Base-by-base conservation (phyloP, 1,284 basidiomycete genomes). In the Irpex rosettiformis region DNA sequence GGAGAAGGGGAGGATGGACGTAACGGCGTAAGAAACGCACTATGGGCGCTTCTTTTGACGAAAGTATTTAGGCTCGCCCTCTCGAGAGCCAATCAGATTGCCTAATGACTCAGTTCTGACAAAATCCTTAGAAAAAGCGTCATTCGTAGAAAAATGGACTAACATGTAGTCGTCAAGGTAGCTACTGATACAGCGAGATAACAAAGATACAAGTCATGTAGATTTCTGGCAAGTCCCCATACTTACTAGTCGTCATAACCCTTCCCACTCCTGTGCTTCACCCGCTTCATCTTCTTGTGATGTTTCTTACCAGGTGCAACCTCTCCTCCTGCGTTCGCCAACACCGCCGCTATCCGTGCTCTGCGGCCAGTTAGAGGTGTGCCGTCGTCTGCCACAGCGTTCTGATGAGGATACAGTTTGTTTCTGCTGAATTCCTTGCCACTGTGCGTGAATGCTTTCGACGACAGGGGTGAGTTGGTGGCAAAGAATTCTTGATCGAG, bases 401-500 rank as follows among this genome's bases (percentile, higher is more conserved):
- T 88, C 71, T 96, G 93, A 72, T 96, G 92, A 4, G 93, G 90
- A 70, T 89, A 94, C 56, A 84, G 65, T 53, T 72, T 83, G 22
- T 79, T 71, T 58, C 93, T 80, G 1, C 85, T 79, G 68, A 88
- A 91, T 24, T 80, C 78, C 55, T 81, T 76, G 2, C 85, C 88
- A 58, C 81, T 77, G 65, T 86, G 82, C 16, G 89, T 73, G 61
- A 88, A 85, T 0, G 91, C 84, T 52, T 84, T 77, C 2, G 85
- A 70, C 1, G 85, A 79, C 28, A 88, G 73, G 1, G 73, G 64
- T 2, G 76, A 67, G 54, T 79, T 75, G 25, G 79, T 79, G 52
- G 82, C 81, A 68, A 98, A 98, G 76, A 98, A 99, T 1, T 87
- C 86, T 48, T 82, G 79, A 68, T 99, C 96, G 16, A 99, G 66